Evolutionary conservation across 805 yeast species (phyloP), one percentile per base, ranked within the genome.

Genomic region (Hanseniaspora pseudoguilliermondii): DNA sequence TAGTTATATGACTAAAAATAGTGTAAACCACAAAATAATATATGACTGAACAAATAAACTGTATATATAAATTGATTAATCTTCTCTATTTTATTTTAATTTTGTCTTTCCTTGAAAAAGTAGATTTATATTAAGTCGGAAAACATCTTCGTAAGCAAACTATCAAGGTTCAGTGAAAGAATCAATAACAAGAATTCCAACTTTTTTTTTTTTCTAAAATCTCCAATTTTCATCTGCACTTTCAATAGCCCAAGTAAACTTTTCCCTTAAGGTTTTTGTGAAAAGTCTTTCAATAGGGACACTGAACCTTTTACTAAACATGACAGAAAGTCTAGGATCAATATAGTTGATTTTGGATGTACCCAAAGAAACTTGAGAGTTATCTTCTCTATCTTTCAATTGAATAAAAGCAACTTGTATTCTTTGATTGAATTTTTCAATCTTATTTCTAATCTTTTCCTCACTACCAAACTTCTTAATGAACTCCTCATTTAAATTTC

Each of bases 161-260:
- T 32, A 32, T 32, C 35, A 32, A 32, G 15, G 5, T 8, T 32
- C 5, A 32, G 35, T 32, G 42, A 46, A 25, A 48, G n/a, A 25
- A n/a, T 16, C 8, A 25, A 25, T 13, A 42, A 42, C 43, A 48
- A 9, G 21, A 50, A 7, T 23, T 11, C 16, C 4, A 32, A 23
- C 1, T 34, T 2, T 13, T 7, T 2, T 13, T 7, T 15, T 27
- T 18, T 13, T 8, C 62, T 69, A 90, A 65, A 90, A 90, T 61
- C 79, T 76, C 97, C 97, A 90, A 63, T 86, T 71, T 61, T 80
- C 88, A 66, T 85, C 97, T 3, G 82, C 89, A 54, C 90, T 82
- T 68, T 90, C 95, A 54, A 91, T 84, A 34, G 97, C 97, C 97
- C 97, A 91, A 48, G 80, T 82, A 71, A 91, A 91, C 72, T 91